A percentile compares a stretch with the other conserved stretches of the same genome.
Conservation (phyloP, 139 green algal species). For the Pseudopediastrum boryanum region DNA sequence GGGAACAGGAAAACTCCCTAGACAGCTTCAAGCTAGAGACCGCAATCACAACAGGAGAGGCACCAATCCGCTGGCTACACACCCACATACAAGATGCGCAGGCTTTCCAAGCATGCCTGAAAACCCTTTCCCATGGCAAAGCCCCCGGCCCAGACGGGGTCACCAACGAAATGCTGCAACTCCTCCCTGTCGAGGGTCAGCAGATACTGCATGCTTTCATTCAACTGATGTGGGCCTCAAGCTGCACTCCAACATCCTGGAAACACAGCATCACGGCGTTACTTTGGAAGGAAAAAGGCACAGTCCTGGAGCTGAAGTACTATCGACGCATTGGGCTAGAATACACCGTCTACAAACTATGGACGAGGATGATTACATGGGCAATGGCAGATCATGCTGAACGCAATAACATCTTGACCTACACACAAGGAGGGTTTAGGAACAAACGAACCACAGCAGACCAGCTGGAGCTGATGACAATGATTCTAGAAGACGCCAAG, state of each 20-base stretch:
- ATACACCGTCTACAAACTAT: slow-evolving; percentile 52
- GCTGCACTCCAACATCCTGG: slow-evolving; percentile 30
- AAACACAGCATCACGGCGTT: slow-evolving; percentile 40
- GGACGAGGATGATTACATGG: slow-evolving; percentile 36
- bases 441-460: not conserved
- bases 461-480: slow-evolving; percentile 25
- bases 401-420: slow-evolving; percentile 12
- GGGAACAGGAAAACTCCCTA: not conserved
- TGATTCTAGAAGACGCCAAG: slow-evolving; percentile 40
- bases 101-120: slow-evolving; percentile 13
- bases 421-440: slow-evolving; percentile 48
- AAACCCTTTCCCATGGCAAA: slow-evolving; percentile 16
- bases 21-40: not conserved
- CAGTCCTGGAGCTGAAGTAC: slow-evolving; percentile 19
- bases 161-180: slow-evolving; percentile 46
- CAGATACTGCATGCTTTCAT: slow-evolving; percentile 28
- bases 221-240: slow-evolving; percentile 42
- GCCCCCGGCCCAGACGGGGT: slow-evolving; percentile 32
- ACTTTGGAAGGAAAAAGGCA: slow-evolving; percentile 43
- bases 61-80: slow-evolving; percentile 2
- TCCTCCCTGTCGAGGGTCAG: slow-evolving; percentile 20
- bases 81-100: not conserved
- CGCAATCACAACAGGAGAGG: not conserved
- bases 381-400: slow-evolving; percentile 28
- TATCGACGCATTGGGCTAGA: slow-evolving; percentile 39